A percentile compares a stretch with the other conserved stretches of the same genome.
These are phyloP conservation scores for Bipolaris gigantea DNA, from an alignment of 2,329 filamentous ascomycete genomes.

Conservation along the genomic window DNA sequence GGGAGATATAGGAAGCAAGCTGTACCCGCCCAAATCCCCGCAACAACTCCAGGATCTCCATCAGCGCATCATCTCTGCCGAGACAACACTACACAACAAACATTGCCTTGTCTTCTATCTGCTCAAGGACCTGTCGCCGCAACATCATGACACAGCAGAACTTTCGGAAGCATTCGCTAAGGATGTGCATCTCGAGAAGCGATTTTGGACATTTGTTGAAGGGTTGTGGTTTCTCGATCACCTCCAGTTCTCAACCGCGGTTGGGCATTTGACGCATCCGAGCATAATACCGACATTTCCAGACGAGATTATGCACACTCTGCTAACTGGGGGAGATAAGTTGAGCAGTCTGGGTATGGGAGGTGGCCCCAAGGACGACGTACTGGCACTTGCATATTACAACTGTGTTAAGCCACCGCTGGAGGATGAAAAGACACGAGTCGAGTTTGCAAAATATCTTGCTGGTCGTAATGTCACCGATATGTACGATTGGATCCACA, in stretches of 20 bases:
- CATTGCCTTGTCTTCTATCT: conserved; percentile 83
- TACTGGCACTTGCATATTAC: conserved; percentile 75
- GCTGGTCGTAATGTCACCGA: conserved; percentile 69
- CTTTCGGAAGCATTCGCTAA: conserved; percentile 62
- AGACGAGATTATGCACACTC: conserved; percentile 74
- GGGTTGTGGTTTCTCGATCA: conserved; percentile 81
- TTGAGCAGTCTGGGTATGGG: conserved; percentile 22
- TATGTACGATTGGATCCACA: conserved; percentile 72
- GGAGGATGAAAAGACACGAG: conserved; percentile 62
- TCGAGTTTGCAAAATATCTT: conserved; percentile 70
- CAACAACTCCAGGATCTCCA: conserved; percentile 69
- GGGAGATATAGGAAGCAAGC: conserved; percentile 55
- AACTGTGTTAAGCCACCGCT: conserved; percentile 73
- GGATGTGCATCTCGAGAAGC: conserved; percentile 68
- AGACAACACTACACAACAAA: conserved; percentile 73
- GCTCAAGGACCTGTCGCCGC: conserved; percentile 69
- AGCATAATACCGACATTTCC: conserved; percentile 79
- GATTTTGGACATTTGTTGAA: conserved; percentile 79
- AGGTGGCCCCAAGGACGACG: conserved; percentile 43
- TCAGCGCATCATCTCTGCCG: conserved; percentile 66
- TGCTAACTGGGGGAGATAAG: conserved; percentile 55
- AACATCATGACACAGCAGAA: conserved; percentile 51
- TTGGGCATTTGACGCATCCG: conserved; percentile 77
- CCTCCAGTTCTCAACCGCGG: conserved; percentile 64
- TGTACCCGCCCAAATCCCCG: conserved; percentile 75